Conservation (phyloP, 345 rosid genomes). For the Gossypioides kirkii region DNA sequence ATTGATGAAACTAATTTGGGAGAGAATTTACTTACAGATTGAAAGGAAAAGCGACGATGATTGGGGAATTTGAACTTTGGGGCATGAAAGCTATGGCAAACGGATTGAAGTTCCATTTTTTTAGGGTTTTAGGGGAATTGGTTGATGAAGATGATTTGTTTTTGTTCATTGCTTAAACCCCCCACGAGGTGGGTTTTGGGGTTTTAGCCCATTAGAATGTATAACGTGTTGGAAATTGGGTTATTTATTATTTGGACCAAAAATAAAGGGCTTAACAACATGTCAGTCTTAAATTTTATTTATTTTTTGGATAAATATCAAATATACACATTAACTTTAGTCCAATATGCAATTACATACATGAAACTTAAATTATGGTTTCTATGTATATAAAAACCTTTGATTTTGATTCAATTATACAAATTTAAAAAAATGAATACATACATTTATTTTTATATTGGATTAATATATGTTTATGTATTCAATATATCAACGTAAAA, state of each 20-base stretch:
- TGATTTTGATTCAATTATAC: too few relatives aligned
- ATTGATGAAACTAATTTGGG: neutral
- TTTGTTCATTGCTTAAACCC: constrained; percentile 27
- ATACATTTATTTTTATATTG: too few relatives aligned
- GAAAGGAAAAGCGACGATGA: constrained; percentile 15
- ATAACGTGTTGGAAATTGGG: neutral
- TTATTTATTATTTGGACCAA: neutral
- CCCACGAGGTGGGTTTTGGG: neutral
- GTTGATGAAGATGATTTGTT: neutral
- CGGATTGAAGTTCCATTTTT: constrained; percentile 47
- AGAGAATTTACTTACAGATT: constrained; percentile 32
- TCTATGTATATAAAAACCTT: too few relatives aligned
- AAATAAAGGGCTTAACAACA: neutral
- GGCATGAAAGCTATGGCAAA: constrained; percentile 39
- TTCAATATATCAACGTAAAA: too few relatives aligned
- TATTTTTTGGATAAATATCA: too few relatives aligned
- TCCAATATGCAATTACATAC: too few relatives aligned
- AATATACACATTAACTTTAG: too few relatives aligned
- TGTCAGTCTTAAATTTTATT: neutral
- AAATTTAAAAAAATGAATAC: too few relatives aligned
- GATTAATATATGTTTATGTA: too few relatives aligned
- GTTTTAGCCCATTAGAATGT: neutral
- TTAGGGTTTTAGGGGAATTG: constrained; percentile 21
- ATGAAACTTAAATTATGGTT: too few relatives aligned
- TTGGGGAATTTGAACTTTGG: constrained; percentile 29